Percentiles rank a stretch among this genome's conserved stretches.
Conservation (phyloP, 805 yeast species). For the Candida manassasensis region DNA sequence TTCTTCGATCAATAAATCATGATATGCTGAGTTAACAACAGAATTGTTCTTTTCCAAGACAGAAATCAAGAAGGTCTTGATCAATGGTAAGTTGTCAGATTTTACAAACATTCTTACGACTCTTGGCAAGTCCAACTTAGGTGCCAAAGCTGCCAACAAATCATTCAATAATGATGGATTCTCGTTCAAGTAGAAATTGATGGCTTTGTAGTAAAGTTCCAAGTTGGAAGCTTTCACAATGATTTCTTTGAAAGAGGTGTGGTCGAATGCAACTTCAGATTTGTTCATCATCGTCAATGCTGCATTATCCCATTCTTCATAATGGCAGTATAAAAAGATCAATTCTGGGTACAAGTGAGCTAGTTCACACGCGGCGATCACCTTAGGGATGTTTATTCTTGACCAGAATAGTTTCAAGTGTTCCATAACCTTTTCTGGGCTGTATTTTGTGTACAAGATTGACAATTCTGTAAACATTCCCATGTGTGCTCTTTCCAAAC, state of each 20-base stretch:
- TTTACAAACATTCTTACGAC: constrained; percentile 92
- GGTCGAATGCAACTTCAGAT: constrained; percentile 90
- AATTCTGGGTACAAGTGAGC: constrained; percentile 96
- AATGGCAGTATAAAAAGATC: constrained; percentile 93
- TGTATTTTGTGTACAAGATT: constrained; percentile 81
- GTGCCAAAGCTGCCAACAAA: constrained; percentile 73
- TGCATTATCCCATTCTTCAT: constrained; percentile 99
- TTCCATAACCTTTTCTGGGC: constrained; percentile 88
- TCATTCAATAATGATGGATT: constrained; percentile 90
- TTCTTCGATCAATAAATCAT: constrained; percentile 91
- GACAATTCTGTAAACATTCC: constrained; percentile 99
- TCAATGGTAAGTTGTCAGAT: constrained; percentile 92
- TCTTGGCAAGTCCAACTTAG: constrained; percentile 90
- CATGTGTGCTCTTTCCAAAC: constrained; percentile 98
- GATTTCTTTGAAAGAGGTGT: constrained; percentile 88
- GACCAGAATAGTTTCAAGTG: constrained; percentile 98
- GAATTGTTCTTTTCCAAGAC: constrained; percentile 88
- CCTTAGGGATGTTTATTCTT: constrained; percentile 95
- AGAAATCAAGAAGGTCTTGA: constrained; percentile 89
- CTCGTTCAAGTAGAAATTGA: constrained; percentile 87
- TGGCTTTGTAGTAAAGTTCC: constrained; percentile 96
- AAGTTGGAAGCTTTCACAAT: constrained; percentile 91
- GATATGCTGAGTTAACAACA: constrained; percentile 91
- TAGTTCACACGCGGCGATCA: constrained; percentile 84
- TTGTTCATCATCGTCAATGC: constrained; percentile 94